Conservation (phyloP, 495 filamentous ascomycete species). For the Hyaloscypha bicolor region DNA sequence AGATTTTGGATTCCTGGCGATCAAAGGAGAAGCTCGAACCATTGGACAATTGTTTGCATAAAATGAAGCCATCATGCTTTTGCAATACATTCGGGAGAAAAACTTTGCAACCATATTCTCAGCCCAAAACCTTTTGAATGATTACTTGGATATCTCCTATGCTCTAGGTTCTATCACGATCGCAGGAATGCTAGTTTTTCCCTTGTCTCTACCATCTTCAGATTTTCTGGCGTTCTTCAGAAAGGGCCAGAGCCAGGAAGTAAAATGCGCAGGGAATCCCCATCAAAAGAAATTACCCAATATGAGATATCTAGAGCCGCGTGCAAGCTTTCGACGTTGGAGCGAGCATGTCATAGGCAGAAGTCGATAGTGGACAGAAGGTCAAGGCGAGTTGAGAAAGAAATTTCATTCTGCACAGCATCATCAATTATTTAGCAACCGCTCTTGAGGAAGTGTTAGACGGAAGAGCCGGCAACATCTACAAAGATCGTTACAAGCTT, state of each 20-base stretch:
- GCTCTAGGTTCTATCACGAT: constrained; percentile 75
- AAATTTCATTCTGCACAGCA: constrained; percentile 54
- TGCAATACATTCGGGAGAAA: constrained; percentile 80
- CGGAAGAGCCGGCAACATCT: constrained; percentile 78
- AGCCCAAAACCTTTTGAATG: constrained; percentile 71
- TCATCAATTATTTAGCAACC: constrained; percentile 40
- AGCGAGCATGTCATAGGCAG: constrained; percentile 70
- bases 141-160: constrained; percentile 83
- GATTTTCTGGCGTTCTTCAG: constrained; percentile 95
- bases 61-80: constrained; percentile 79
- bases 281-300: constrained; percentile 72
- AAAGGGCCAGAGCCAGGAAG: constrained; percentile 71
- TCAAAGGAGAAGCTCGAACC: constrained; percentile 79
- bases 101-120: constrained; percentile 72
- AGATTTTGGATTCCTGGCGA: constrained; percentile 27
- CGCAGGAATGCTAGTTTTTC: constrained; percentile 81
- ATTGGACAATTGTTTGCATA: constrained; percentile 74
- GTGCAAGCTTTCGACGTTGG: constrained; percentile 76
- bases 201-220: constrained; percentile 69
- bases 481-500: constrained; percentile 82
- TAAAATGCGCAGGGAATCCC: constrained; percentile 88
- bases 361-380: constrained; percentile 73
- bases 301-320: constrained; percentile 69
- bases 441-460: constrained; percentile 26
- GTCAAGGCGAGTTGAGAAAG: constrained; percentile 39